These are phyloP conservation scores for Endothia cerciana DNA, from an alignment of 2,329 filamentous ascomycete species.

Conservation along the genomic window DNA sequence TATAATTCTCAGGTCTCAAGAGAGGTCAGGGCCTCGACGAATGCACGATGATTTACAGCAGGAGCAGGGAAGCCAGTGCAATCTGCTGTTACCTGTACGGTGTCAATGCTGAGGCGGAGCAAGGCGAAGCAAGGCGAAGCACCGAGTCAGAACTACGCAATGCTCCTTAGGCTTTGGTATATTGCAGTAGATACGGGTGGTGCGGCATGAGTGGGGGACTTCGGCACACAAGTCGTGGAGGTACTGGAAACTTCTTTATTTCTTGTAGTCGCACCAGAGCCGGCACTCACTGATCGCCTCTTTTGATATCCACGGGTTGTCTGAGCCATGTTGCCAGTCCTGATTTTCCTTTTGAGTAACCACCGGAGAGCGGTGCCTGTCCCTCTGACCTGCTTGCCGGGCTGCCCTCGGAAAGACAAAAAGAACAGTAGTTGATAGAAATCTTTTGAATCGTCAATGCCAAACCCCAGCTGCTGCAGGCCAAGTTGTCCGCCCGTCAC, in stretches of 20 bases:
- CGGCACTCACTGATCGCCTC: constrained; percentile 16
- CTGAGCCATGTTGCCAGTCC: constrained; percentile 23
- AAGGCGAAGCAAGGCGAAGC: too few relatives aligned
- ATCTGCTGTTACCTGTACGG: background rate
- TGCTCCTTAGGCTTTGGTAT: background rate
- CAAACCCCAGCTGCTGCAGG: constrained; percentile 19
- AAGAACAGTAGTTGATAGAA: constrained; percentile 30
- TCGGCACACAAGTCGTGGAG: background rate
- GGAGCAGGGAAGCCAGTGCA: background rate
- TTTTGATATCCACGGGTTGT: constrained; percentile 25
- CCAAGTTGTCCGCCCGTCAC: constrained; percentile 9
- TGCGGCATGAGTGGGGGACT: background rate
- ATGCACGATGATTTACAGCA: background rate
- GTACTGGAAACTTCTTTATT: constrained; percentile 13
- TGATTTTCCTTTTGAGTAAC: constrained; percentile 25
- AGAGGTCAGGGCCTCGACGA: background rate
- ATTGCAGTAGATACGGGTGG: background rate
- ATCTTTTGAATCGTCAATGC: constrained; percentile 30
- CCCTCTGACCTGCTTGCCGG: constrained; percentile 16
- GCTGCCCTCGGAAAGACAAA: constrained; percentile 23
- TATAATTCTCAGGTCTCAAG: background rate
- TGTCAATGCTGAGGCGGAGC: background rate
- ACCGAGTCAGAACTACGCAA: background rate
- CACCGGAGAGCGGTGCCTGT: constrained; percentile 21
- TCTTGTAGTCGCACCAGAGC: constrained; percentile 16